Base-by-base conservation (phyloP, 208 protist species). In the Trypanosoma lewisi region DNA sequence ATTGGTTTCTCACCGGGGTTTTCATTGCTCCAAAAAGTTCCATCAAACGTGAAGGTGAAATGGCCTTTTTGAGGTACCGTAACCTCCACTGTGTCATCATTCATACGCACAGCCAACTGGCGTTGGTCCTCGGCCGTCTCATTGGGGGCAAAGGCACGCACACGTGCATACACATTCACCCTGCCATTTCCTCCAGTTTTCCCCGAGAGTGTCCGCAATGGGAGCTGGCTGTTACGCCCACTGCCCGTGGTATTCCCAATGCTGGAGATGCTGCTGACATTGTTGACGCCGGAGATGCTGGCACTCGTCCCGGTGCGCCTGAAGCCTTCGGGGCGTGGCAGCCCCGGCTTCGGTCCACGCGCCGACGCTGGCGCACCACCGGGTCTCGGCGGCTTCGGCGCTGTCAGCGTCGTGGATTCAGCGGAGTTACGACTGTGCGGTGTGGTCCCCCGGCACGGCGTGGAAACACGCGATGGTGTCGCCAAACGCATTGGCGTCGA, bases 41-140 rank as follows among this genome's bases (percentile, higher is more conserved):
- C 87, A 74, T 98, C 95, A 67, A 97, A 97, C 9, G 78, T 83
- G 70, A 97, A 98, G 8, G 74, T 75, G 70, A 86, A 87, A 33
- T 61, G 54, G 33, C 82, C 80, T 71, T 91, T 91, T 67, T 86
- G 81, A 25, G 83, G 82, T 37, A 90, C 87, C 21, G 66, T 49
- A 25, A 94, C 73, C 39, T 82, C 75, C 41, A 91, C 82, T 27
- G 78, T 86, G 21, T 82, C 63, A 51, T 84, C 83, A 51, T 83
- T 78, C 83, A 90, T 90, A 52, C 67, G 63, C 44, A 89, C 83
- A 14, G 78, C 82, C 4, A 84, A 68, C 61, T 76, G 67, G 21
- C 37, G 54, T 45, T 64, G 53, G 11, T 77, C 76, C n/a, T 67
- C 81, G 23, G 51, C 59, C 11, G 49, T 78, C 52, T 90, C 82